Conservation (phyloP, 1,139 yeast species). For the Candida sanyaensis region DNA sequence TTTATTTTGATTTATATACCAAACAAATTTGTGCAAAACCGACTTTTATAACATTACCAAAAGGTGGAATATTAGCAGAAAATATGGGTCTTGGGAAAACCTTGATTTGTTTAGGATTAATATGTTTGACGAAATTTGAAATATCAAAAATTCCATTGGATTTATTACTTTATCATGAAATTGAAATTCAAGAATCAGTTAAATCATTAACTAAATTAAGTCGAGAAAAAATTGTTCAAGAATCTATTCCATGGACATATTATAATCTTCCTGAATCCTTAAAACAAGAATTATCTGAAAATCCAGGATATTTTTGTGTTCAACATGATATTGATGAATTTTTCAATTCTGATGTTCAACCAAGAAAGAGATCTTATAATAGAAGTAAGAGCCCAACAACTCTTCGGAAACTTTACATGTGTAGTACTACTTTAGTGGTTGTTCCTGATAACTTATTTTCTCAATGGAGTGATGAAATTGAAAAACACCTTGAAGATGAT, state of each 20-base stretch:
- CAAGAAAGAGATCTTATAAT: constrained; percentile 17
- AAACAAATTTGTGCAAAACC: constrained; percentile 34
- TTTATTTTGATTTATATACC: constrained; percentile 37
- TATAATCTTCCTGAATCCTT: constrained; percentile 51
- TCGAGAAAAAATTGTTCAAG: constrained; percentile 39
- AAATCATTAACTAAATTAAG: constrained; percentile 41
- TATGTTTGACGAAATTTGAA: constrained; percentile 57
- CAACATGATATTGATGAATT: constrained; percentile 5
- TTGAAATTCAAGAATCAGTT: constrained; percentile 9
- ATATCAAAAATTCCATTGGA: constrained; percentile 47
- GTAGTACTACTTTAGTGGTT: constrained; percentile 58
- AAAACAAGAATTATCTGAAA: constrained; percentile 27
- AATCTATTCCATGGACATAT: constrained; percentile 60
- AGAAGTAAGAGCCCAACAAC: constrained; percentile 9
- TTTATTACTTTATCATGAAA: constrained; percentile 18
- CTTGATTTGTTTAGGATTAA: constrained; percentile 60
- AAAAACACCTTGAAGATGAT: constrained; percentile 49
- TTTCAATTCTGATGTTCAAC: constrained; percentile 9
- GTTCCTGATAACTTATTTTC: constrained; percentile 67
- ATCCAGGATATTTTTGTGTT: constrained; percentile 44
- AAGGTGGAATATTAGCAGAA: constrained; percentile 74
- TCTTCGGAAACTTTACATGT: constrained; percentile 36
- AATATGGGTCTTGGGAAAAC: constrained; percentile 82
- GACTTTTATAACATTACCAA: constrained; percentile 44
- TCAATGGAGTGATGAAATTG: constrained; percentile 64